Evolutionary conservation across 2,329 filamentous ascomycete genomes (phyloP).

Genomic region (Talaromyces sp.): DNA sequence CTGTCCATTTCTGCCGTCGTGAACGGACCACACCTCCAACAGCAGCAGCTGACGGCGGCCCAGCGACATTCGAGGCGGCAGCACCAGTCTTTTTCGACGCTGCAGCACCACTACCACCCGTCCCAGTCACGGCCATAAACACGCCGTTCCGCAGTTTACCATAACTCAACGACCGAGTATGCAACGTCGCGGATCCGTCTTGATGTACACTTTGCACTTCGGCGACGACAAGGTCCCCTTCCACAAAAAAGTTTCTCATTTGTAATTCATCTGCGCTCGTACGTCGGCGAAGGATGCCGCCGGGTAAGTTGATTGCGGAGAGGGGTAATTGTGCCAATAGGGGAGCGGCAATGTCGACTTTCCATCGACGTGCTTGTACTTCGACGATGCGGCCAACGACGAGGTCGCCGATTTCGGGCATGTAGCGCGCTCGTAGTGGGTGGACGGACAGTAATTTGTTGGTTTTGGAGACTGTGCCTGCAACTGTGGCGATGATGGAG

Average conservation of each 20-base stretch:
- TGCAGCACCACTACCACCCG: slow-evolving; percentile 61
- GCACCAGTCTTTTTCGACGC: slow-evolving; percentile 28
- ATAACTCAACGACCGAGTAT: slow-evolving; percentile 87
- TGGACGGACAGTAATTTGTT: slow-evolving; percentile 95
- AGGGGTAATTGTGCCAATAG: slow-evolving; percentile 81
- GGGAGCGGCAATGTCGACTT: slow-evolving; percentile 84
- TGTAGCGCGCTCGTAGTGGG: slow-evolving; percentile 86
- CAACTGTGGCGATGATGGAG: slow-evolving; percentile 81
- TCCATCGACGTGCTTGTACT: slow-evolving; percentile 91
- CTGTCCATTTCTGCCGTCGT: slow-evolving; percentile 81
- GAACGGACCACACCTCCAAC: slow-evolving; percentile 72
- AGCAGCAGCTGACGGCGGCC: slow-evolving; percentile 60
- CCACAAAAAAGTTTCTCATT: slow-evolving; percentile 93
- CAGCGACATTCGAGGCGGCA: slow-evolving; percentile 46
- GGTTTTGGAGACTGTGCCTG: slow-evolving; percentile 83
- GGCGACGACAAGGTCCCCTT: slow-evolving; percentile 88
- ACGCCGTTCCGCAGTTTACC: slow-evolving; percentile 92
- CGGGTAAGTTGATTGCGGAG: slow-evolving; percentile 87
- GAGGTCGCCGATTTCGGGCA: slow-evolving; percentile 91
- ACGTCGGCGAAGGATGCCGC: slow-evolving; percentile 82
- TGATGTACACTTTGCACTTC: slow-evolving; percentile 87
- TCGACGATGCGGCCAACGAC: slow-evolving; percentile 90
- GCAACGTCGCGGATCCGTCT: slow-evolving; percentile 79
- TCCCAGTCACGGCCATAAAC: slow-evolving; percentile 75
- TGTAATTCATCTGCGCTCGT: slow-evolving; percentile 96